Evolutionary conservation across 768 basidiomycete species (phyloP).

Genomic region (Podaxis sp.): DNA sequence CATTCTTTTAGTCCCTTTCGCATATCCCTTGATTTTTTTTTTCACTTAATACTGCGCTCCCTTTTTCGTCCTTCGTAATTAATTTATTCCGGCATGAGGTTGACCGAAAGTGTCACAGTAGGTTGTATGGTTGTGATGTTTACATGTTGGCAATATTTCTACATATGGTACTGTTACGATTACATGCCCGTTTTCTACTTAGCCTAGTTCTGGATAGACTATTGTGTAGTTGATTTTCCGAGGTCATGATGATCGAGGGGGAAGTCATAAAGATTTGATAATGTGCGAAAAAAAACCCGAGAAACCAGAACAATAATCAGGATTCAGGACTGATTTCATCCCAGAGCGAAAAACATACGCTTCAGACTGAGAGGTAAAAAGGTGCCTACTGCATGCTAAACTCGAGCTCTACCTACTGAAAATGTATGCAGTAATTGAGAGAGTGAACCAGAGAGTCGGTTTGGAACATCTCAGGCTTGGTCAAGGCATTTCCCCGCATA

Average conservation of each 20-base stretch:
- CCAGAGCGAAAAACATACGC: too few relatives aligned
- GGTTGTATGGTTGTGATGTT: not conserved
- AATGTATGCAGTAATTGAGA: too few relatives aligned
- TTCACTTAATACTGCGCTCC: not conserved
- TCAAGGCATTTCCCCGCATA: too few relatives aligned
- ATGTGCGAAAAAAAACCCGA: not conserved
- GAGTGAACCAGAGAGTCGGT: too few relatives aligned
- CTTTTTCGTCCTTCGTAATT: not conserved
- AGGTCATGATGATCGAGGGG: not conserved
- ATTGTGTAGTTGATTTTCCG: not conserved
- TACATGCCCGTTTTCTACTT: not conserved
- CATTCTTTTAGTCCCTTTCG: not conserved
- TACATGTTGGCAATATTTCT: not conserved
- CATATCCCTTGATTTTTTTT: not conserved
- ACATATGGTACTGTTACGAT: conserved; percentile 12
- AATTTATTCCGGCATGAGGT: conserved; percentile 5
- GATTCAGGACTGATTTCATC: too few relatives aligned
- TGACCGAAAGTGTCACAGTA: too few relatives aligned
- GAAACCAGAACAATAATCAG: too few relatives aligned
- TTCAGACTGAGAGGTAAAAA: too few relatives aligned
- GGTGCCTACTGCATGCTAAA: too few relatives aligned
- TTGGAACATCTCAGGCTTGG: too few relatives aligned
- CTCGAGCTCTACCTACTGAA: too few relatives aligned
- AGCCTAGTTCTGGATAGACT: not conserved
- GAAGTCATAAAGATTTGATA: not conserved